Evolutionary conservation across 129 eudicot species (phyloP).

Genomic region (Sambucus nigra): DNA sequence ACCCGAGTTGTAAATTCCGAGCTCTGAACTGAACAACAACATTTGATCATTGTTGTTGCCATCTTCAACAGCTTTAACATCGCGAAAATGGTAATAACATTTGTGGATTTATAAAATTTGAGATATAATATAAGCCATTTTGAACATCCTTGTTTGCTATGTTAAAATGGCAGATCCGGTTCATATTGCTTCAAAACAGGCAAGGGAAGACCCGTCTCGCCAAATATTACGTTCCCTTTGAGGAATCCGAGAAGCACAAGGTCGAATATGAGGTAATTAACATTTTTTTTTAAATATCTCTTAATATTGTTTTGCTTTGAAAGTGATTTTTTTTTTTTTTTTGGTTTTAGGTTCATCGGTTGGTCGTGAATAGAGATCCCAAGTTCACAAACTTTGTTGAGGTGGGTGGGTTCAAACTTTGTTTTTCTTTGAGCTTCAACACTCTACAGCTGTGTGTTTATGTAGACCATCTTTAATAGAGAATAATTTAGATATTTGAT

Average conservation of each 20-base stretch:
- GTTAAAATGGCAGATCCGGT: slow-evolving; percentile 57
- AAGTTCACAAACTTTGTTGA: slow-evolving; percentile 92
- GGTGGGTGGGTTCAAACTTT: slow-evolving; percentile 26
- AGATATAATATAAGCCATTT: too few relatives aligned
- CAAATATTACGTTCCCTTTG: slow-evolving; percentile 84
- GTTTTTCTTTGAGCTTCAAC: too few relatives aligned
- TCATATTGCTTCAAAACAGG: slow-evolving; percentile 82
- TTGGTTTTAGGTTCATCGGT: slow-evolving; percentile 60
- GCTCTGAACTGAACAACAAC: too few relatives aligned
- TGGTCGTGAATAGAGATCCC: slow-evolving; percentile 93
- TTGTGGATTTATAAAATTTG: too few relatives aligned
- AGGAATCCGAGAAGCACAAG: slow-evolving; percentile 92
- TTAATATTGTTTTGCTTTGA: background rate
- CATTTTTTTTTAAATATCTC: background rate
- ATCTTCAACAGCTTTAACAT: background rate
- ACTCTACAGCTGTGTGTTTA: too few relatives aligned
- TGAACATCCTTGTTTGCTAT: background rate
- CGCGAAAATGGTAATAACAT: background rate
- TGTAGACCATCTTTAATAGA: too few relatives aligned
- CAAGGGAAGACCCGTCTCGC: slow-evolving; percentile 92
- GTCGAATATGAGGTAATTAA: slow-evolving; percentile 80
- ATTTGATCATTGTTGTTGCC: too few relatives aligned
- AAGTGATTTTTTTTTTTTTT: background rate
- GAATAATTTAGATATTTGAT: too few relatives aligned
- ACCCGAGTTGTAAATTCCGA: too few relatives aligned